phyloP scores from a whole-genome alignment of 2,329 filamentous ascomycete species.

The Chrysoporthe cubensis region DNA sequence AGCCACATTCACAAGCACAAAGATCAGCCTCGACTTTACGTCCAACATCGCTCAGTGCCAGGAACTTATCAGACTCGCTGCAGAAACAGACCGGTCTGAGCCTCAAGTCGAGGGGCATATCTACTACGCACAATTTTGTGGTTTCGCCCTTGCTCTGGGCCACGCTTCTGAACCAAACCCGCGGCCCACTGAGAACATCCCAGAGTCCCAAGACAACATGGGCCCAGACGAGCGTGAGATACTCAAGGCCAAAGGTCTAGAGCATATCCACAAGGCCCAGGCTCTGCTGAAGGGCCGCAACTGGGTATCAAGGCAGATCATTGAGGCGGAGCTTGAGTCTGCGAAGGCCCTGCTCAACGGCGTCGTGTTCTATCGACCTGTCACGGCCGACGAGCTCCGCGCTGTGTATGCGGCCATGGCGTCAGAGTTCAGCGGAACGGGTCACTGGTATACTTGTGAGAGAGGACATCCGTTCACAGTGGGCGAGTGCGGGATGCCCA shows the following conservation, averaged over 20 bases:
- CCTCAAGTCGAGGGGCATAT: constrained; percentile 56
- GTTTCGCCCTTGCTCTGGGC: constrained; percentile 42
- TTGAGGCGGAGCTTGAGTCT: constrained; percentile 51
- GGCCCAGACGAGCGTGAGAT: not conserved
- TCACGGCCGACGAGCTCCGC: constrained; percentile 56
- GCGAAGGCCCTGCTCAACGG: constrained; percentile 50
- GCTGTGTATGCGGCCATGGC: constrained; percentile 57
- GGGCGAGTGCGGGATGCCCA: constrained; percentile 69
- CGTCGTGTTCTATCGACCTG: constrained; percentile 50
- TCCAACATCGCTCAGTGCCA: constrained; percentile 44
- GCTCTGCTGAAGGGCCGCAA: constrained; percentile 28
- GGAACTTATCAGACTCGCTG: constrained; percentile 45
- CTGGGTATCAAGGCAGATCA: constrained; percentile 35
- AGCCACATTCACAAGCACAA: not conserved
- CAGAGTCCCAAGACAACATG: not conserved
- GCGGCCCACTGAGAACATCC: not conserved
- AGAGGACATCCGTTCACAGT: constrained; percentile 66
- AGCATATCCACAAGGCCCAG: constrained; percentile 32
- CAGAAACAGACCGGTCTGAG: constrained; percentile 39
- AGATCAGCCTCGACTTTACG: constrained; percentile 35
- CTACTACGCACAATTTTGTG: constrained; percentile 52
- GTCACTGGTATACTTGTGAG: constrained; percentile 65
- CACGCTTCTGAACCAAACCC: not conserved
- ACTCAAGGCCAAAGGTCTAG: constrained; percentile 17
- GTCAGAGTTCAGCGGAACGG: constrained; percentile 52